These are phyloP conservation scores for Dipteronia sinensis DNA, from an alignment of 345 rosid genomes.

Conservation along the genomic window DNA sequence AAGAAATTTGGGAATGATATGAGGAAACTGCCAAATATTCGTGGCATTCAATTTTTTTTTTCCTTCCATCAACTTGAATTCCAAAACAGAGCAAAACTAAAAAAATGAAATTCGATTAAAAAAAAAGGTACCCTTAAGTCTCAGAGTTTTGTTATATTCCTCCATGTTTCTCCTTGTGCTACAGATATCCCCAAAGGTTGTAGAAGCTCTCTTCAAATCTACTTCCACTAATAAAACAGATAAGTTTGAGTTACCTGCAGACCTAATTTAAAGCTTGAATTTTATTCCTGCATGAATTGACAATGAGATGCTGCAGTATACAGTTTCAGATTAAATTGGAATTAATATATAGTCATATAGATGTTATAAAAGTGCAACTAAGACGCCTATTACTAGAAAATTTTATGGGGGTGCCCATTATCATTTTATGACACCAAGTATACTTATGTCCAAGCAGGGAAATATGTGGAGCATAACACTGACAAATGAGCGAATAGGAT, in stretches of 20 bases:
- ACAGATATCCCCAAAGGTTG: conserved; percentile 24
- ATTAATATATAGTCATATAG: background rate
- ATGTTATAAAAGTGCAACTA: background rate
- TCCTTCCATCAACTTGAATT: conserved; percentile 13
- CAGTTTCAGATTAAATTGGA: conserved; percentile 9
- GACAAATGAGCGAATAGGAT: background rate
- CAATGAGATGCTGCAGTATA: background rate
- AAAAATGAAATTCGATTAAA: background rate
- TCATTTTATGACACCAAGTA: background rate
- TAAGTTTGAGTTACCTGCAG: conserved; percentile 9
- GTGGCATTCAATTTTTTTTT: background rate
- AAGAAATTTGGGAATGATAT: background rate
- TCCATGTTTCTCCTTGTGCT: conserved; percentile 25
- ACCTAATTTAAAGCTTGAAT: background rate
- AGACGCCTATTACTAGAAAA: background rate
- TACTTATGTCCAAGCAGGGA: background rate
- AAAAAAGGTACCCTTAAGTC: conserved; percentile 23
- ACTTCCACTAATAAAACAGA: conserved; percentile 26
- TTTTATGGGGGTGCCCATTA: background rate
- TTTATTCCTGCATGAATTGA: background rate
- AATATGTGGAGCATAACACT: background rate
- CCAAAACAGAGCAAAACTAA: conserved; percentile 10
- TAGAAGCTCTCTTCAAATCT: conserved; percentile 27
- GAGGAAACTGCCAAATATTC: background rate
- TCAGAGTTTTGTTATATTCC: conserved; percentile 22